These are phyloP conservation scores for Pseudognaphalium luteoalbum DNA, from an alignment of 129 eudicot species.

Conservation along the genomic window DNA sequence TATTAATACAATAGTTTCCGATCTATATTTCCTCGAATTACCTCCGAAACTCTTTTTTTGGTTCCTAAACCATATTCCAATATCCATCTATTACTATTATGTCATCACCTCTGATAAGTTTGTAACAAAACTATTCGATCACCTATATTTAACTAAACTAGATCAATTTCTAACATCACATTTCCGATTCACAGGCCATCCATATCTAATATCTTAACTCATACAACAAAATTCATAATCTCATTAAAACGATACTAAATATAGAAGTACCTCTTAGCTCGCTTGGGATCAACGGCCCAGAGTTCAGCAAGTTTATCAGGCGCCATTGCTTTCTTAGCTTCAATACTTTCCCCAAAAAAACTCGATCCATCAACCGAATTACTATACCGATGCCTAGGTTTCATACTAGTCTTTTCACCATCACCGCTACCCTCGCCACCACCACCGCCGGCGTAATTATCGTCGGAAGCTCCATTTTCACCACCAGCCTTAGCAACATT, in stretches of 20 bases:
- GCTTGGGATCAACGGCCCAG: constrained; percentile 86
- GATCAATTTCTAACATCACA: background rate
- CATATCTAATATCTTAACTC: too few relatives aligned
- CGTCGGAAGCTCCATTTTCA: constrained; percentile 9
- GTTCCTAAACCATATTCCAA: background rate
- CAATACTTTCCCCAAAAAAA: constrained; percentile 54
- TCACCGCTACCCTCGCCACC: constrained; percentile 28
- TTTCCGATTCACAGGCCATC: too few relatives aligned
- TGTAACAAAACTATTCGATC: background rate
- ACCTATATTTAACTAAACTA: background rate
- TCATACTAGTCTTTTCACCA: constrained; percentile 25
- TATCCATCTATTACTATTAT: constrained; percentile 10
- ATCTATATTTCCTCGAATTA: background rate
- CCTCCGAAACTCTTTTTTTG: too few relatives aligned
- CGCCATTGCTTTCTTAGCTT: constrained; percentile 95
- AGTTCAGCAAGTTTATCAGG: constrained; percentile 91
- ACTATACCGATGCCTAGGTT: constrained; percentile 66
- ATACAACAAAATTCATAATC: too few relatives aligned
- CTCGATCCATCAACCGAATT: constrained; percentile 68
- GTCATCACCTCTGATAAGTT: background rate
- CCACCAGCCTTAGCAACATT: constrained; percentile 26
- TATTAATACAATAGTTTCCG: background rate
- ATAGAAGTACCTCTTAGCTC: constrained; percentile 71
- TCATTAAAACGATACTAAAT: background rate
- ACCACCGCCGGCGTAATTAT: constrained; percentile 29